Percentiles rank a stretch among this genome's conserved stretches.
Evolutionary conservation across 306 rosid genomes (phyloP).

Genomic region (Boehmeria nivea): DNA sequence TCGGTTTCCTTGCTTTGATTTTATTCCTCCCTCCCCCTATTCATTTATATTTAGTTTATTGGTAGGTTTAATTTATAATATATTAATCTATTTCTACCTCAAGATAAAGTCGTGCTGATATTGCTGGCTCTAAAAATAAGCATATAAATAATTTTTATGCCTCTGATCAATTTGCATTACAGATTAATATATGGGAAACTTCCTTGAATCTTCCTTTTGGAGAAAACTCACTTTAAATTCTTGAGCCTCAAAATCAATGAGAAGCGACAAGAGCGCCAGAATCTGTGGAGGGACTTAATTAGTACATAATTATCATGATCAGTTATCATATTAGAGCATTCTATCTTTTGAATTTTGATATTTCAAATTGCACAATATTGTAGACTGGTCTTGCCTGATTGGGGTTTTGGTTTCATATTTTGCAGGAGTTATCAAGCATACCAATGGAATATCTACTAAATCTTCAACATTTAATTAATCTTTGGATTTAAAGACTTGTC

Average conservation of each 20-base stretch:
- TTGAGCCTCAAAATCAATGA: neutral
- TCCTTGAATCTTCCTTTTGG: conserved; percentile 2
- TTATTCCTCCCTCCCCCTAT: neutral
- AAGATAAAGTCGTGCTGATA: conserved; percentile 4
- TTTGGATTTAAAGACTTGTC: too few relatives aligned
- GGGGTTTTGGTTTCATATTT: too few relatives aligned
- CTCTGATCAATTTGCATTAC: neutral
- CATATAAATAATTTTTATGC: too few relatives aligned
- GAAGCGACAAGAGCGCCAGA: conserved; percentile 20
- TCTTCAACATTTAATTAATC: too few relatives aligned
- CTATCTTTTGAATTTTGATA: neutral
- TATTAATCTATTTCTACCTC: neutral
- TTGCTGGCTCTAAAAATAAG: neutral
- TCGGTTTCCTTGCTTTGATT: neutral
- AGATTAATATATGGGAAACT: neutral
- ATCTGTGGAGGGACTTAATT: conserved; percentile 2
- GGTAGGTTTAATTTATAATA: neutral
- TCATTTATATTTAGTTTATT: neutral
- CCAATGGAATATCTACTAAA: too few relatives aligned
- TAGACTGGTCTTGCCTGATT: neutral
- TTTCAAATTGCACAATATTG: neutral
- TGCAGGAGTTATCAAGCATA: too few relatives aligned
- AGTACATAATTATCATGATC: too few relatives aligned
- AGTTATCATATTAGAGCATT: too few relatives aligned
- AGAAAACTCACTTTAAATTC: neutral